Percentiles rank a stretch among this genome's conserved stretches.
Evolutionary conservation across 257 asterid genomes (phyloP).

Genomic region (Solanum infundibuliforme): DNA sequence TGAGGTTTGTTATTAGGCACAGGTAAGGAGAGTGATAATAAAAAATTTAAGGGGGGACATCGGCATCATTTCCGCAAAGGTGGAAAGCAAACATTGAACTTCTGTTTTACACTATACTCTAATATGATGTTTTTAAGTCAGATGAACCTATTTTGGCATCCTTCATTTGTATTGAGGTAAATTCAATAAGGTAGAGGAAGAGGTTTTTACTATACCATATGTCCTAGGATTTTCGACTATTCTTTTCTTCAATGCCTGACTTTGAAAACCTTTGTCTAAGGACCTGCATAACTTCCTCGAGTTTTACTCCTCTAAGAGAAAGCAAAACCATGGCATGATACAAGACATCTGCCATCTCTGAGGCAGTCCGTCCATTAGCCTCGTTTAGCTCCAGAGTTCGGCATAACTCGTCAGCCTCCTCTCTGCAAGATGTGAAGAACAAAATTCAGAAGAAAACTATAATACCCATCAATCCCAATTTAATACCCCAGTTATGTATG

Average conservation of each 20-base stretch:
- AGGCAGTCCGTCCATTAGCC: constrained; percentile 49
- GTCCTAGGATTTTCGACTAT: constrained; percentile 35
- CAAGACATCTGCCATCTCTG: constrained; percentile 80
- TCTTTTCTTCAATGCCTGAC: constrained; percentile 83
- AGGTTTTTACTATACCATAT: not conserved
- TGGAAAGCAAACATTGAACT: not conserved
- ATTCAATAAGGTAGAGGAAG: not conserved
- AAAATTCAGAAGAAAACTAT: not conserved
- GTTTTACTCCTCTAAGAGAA: constrained; percentile 46
- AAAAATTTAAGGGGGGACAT: not conserved
- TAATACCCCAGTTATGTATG: not conserved
- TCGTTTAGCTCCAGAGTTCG: constrained; percentile 69
- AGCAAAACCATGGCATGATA: constrained; percentile 78
- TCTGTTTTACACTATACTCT: not conserved
- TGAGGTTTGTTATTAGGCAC: not conserved
- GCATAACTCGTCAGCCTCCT: constrained; percentile 88
- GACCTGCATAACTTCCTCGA: constrained; percentile 66
- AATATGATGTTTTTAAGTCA: not conserved
- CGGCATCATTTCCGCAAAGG: not conserved
- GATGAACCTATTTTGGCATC: not conserved
- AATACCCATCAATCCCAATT: not conserved
- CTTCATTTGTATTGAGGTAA: not conserved
- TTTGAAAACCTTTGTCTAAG: constrained; percentile 62
- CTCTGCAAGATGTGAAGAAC: constrained; percentile 25
- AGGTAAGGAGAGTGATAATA: not conserved